Conservation (phyloP, 805 yeast species). For the Yarrowia alimentaria region DNA sequence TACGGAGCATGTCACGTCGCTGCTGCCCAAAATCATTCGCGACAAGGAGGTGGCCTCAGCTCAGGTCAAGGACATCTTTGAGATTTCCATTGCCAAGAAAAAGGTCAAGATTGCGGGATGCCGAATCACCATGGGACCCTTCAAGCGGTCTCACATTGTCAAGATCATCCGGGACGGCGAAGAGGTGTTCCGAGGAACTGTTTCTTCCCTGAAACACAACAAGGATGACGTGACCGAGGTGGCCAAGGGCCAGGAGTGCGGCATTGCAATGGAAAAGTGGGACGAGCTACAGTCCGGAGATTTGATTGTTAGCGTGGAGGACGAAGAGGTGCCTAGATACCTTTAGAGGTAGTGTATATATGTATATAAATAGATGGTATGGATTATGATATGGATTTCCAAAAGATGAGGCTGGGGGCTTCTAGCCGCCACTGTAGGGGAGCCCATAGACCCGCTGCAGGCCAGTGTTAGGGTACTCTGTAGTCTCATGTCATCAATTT, state of each 20-base stretch:
- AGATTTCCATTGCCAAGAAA: slow-evolving; percentile 53
- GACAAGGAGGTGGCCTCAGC: slow-evolving; percentile 65
- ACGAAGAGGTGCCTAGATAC: slow-evolving; percentile 55
- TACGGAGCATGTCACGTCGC: slow-evolving; percentile 56
- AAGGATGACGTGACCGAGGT: slow-evolving; percentile 78
- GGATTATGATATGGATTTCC: too few species aligned
- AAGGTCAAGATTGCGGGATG: slow-evolving; percentile 80
- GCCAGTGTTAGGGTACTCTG: too few species aligned
- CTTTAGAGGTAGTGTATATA: slow-evolving; percentile 31
- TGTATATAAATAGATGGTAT: slow-evolving; percentile 26
- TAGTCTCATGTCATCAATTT: too few species aligned
- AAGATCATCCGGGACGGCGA: slow-evolving; percentile 53
- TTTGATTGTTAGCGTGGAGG: slow-evolving; percentile 68
- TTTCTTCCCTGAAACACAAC: slow-evolving; percentile 74
- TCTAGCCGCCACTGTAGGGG: too few species aligned
- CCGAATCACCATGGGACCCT: slow-evolving; percentile 65
- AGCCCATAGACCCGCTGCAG: too few species aligned
- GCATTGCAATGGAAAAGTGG: slow-evolving; percentile 68
- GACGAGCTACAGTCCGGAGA: slow-evolving; percentile 74
- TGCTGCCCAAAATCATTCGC: slow-evolving; percentile 65
- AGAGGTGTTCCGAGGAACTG: slow-evolving; percentile 53
- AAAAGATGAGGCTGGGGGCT: too few species aligned
- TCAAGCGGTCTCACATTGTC: slow-evolving; percentile 58
- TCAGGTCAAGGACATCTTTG: slow-evolving; percentile 68
- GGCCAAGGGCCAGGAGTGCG: slow-evolving; percentile 87